Conservation (phyloP, 139 green algal species). For the Marvania coccoides region DNA sequence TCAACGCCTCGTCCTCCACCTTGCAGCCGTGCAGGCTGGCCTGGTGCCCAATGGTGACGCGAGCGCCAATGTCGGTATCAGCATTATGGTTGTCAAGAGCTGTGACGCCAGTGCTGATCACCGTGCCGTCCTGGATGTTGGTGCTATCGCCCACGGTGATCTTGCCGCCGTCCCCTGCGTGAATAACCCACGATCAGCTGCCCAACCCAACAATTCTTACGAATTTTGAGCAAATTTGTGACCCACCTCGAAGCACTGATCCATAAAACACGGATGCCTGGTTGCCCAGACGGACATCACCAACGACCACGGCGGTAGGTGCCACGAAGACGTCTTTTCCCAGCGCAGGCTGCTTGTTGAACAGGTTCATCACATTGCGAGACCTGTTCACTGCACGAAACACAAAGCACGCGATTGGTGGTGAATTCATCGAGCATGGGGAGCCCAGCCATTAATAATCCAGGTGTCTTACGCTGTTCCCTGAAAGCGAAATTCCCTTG, state of each 20-base stretch:
- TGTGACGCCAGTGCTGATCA: conserved; percentile 44
- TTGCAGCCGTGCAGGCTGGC: conserved; percentile 80
- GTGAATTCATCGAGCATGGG: no score
- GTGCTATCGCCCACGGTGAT: conserved; percentile 76
- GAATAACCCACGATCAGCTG: neutral
- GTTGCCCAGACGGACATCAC: conserved; percentile 74
- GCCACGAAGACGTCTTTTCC: conserved; percentile 71
- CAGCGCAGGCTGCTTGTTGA: conserved; percentile 50
- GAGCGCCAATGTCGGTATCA: conserved; percentile 69
- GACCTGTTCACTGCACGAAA: conserved; percentile 62
- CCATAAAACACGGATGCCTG: conserved; percentile 88
- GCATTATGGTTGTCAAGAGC: neutral
- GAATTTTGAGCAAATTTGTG: neutral
- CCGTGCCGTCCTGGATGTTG: conserved; percentile 92
- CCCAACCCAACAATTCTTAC: neutral
- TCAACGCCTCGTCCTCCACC: conserved; percentile 77
- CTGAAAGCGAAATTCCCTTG: conserved; percentile 79
- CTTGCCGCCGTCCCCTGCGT: conserved; percentile 70
- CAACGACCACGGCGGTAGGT: conserved; percentile 75
- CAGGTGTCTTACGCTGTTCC: conserved; percentile 72
- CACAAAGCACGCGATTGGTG: no score
- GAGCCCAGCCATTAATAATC: neutral
- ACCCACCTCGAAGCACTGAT: conserved; percentile 73
- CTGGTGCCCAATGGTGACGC: conserved; percentile 83
- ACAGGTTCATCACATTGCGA: conserved; percentile 58